Evolutionary conservation across 768 basidiomycete genomes (phyloP).

Genomic region (Kwoniella heveanensis): DNA sequence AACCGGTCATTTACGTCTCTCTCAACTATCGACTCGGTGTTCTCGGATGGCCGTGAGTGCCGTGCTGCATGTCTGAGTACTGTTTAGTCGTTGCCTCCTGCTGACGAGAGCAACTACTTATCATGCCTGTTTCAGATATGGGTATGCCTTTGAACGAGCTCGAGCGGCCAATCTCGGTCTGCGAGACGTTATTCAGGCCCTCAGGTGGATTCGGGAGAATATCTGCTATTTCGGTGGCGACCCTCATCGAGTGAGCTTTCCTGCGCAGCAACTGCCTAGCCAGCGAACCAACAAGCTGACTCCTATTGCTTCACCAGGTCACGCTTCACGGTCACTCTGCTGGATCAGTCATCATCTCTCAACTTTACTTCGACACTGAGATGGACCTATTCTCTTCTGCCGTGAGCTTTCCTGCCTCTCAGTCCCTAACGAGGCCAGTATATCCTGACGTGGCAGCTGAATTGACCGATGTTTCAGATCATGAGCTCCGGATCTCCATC

Average conservation of each 20-base stretch:
- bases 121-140: conserved; percentile 22
- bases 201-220: conserved; percentile 68
- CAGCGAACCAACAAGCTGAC: conserved; percentile 57
- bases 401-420: conserved; percentile 6
- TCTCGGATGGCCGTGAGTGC: conserved; percentile 59
- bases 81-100: neutral
- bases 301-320: conserved; percentile 41
- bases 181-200: conserved; percentile 64
- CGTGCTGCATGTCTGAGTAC: too few species aligned
- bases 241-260: conserved; percentile 46
- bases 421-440: neutral
- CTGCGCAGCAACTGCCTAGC: neutral
- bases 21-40: conserved; percentile 63
- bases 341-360: conserved; percentile 62
- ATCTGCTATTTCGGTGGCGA: conserved; percentile 69
- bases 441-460: neutral
- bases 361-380: conserved; percentile 52
- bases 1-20: conserved; percentile 62
- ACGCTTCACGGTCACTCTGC: conserved; percentile 64
- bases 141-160: conserved; percentile 39
- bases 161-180: conserved; percentile 62
- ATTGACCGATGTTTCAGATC: conserved; percentile 21
- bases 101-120: neutral
- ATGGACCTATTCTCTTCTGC: conserved; percentile 19
- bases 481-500: conserved; percentile 36